A percentile compares a stretch with the other conserved stretches of the same genome.
Conservation (phyloP, 129 eudicot genomes). For the Centaurea solstitialis region DNA sequence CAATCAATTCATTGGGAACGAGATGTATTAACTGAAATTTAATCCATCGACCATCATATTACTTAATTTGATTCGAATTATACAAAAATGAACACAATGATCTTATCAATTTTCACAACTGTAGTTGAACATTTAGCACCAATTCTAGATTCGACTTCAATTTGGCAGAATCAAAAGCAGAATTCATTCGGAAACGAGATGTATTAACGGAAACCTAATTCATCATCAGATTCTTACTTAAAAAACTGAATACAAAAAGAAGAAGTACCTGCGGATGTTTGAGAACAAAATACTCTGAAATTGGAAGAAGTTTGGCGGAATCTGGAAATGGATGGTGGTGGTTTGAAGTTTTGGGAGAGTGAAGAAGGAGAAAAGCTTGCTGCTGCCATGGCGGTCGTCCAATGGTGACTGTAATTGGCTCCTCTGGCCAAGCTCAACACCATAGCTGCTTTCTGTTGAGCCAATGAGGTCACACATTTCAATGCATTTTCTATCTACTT, state of each 20-base stretch:
- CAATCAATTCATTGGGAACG: no score
- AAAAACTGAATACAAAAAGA: neutral
- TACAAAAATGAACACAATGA: neutral
- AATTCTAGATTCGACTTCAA: neutral
- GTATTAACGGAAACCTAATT: neutral
- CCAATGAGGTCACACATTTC: slow-evolving; percentile 30
- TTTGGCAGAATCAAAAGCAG: neutral
- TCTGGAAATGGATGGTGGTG: slow-evolving; percentile 36
- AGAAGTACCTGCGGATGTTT: slow-evolving; percentile 48
- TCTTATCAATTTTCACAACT: neutral
- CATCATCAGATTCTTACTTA: neutral
- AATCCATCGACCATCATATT: neutral
- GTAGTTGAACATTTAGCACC: neutral
- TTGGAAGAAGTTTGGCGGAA: slow-evolving; percentile 38
- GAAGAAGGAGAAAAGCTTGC: slow-evolving; percentile 57
- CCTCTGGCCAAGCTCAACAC: slow-evolving; percentile 27
- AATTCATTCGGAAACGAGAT: neutral
- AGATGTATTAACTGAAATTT: neutral
- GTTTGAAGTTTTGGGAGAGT: slow-evolving; percentile 41
- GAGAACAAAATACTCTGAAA: slow-evolving; percentile 50
- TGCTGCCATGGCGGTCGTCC: slow-evolving; percentile 50
- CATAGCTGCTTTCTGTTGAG: slow-evolving; percentile 14
- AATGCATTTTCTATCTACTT: slow-evolving; percentile 18
- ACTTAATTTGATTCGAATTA: neutral
- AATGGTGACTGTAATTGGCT: slow-evolving; percentile 26